Conservation (phyloP, 257 asterid genomes). For the Plantago ovata region DNA sequence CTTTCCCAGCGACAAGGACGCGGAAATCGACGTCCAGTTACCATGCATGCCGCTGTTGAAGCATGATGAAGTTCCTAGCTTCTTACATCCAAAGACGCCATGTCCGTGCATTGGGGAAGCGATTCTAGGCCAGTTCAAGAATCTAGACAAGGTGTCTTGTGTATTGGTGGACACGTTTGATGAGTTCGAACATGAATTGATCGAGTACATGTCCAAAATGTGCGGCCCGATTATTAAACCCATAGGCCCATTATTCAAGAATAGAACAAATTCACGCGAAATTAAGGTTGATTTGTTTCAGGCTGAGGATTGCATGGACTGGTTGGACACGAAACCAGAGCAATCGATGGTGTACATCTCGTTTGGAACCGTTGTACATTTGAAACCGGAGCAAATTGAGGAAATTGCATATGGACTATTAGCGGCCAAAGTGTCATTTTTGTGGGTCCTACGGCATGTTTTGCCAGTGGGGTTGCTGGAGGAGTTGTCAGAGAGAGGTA, state of each 20-base stretch:
- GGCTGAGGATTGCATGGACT: slow-evolving; percentile 42
- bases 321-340: slow-evolving; percentile 52
- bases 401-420: slow-evolving; percentile 64
- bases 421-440: slow-evolving; percentile 41
- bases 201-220: slow-evolving; percentile 38
- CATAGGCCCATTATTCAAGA: slow-evolving; percentile 63
- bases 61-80: slow-evolving; percentile 62
- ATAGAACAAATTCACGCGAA: neutral
- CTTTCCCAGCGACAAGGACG: slow-evolving; percentile 50
- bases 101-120: slow-evolving; percentile 30
- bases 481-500: slow-evolving; percentile 45
- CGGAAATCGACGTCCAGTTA: slow-evolving; percentile 41
- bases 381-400: slow-evolving; percentile 60
- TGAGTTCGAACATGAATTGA: slow-evolving; percentile 44
- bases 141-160: slow-evolving; percentile 43
- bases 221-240: slow-evolving; percentile 43
- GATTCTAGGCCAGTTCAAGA: slow-evolving; percentile 51
- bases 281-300: slow-evolving; percentile 40
- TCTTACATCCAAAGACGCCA: slow-evolving; percentile 45
- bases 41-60: slow-evolving; percentile 58
- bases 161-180: slow-evolving; percentile 69
- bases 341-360: slow-evolving; percentile 70
- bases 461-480: slow-evolving; percentile 57
- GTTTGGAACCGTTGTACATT: slow-evolving; percentile 57
- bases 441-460: slow-evolving; percentile 61